Percentiles rank a stretch among this genome's conserved stretches.
Conservation (phyloP, 768 basidiomycete species). For the Mycena alexandri region DNA sequence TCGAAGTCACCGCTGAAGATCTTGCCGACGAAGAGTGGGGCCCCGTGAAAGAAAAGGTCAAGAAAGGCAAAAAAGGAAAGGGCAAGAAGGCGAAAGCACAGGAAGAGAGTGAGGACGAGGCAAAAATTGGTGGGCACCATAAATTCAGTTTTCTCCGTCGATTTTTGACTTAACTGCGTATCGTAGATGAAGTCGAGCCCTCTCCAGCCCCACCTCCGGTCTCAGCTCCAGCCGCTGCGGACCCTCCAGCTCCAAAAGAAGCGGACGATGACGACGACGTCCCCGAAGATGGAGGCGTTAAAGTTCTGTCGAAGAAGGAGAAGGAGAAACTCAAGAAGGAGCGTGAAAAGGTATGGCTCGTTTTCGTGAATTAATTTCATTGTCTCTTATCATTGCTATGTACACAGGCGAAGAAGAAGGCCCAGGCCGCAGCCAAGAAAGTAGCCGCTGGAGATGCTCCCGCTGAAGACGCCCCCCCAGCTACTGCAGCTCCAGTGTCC, state of each 20-base stretch:
- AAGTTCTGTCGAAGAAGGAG: constrained; percentile 92
- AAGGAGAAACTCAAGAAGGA: constrained; percentile 98
- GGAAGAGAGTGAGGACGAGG: constrained; percentile 52
- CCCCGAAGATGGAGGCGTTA: constrained; percentile 69
- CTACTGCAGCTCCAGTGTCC: constrained; percentile 45
- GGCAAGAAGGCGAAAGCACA: constrained; percentile 60
- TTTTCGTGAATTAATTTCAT: constrained; percentile 19
- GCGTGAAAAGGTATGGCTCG: constrained; percentile 81
- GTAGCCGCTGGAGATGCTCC: constrained; percentile 47
- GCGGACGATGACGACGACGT: constrained; percentile 62
- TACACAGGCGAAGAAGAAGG: constrained; percentile 91
- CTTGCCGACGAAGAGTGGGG: constrained; percentile 83
- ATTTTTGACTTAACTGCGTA: constrained; percentile 33
- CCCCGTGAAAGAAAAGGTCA: constrained; percentile 70
- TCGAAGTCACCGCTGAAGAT: constrained; percentile 48
- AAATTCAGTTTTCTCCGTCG: background rate
- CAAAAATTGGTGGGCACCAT: constrained; percentile 38
- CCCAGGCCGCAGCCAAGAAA: constrained; percentile 91
- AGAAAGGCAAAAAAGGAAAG: constrained; percentile 74
- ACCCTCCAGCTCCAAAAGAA: constrained; percentile 45
- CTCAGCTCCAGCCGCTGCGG: constrained; percentile 33
- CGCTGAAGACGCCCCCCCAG: constrained; percentile 41
- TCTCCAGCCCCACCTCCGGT: constrained; percentile 38
- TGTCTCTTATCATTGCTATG: constrained; percentile 22
- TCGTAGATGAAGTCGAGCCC: constrained; percentile 42